Base-by-base conservation (phyloP, 1,284 basidiomycete species). In the Volvariella surrecta region DNA sequence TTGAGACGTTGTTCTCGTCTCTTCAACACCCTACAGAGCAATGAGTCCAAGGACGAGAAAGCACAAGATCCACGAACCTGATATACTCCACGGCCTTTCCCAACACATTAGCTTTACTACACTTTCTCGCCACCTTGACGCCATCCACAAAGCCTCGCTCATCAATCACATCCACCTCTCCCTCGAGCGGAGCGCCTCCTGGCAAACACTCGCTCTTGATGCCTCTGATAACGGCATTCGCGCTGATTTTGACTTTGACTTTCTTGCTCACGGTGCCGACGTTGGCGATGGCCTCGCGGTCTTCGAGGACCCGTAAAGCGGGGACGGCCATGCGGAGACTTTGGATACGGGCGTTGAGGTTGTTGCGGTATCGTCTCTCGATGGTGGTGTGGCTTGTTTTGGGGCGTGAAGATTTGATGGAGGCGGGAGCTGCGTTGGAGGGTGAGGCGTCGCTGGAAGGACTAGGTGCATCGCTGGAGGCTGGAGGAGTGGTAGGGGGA, bases 361-460 rank as follows among this genome's bases (percentile, higher is more conserved):
- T 93, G 13, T 90, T 92, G 32, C 91, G 78, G 56, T 93, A 89
- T 22, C 91, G 74, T 11, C 91, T 77, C 62, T 94, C 91, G 51
- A 94, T 93, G 18, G 89, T 91, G 8, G 91, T 94, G 59, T 94
- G 90, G 47, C 86, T 89, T 0, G 86, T 89, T 62, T 89, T 89
- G n/a, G 83, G 78, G 2, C 84, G 76, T 55, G 19, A 61, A 35
- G 16, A 15, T 35, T 19, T 19, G 13, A 9, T 48, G 9, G 54
- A 45, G 6, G 45, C 39, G 20, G 50, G 50, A 18, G 54, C 53
- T 18, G 56, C 50, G 52, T 42, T 20, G 59, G 51, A 20, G 60
- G 50, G 48, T 62, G 48, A 32, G 48, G 46, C 28, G 44, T 32
- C 30, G 46, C 42, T 8, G 49, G 44, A 43, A 47, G 48, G 15